Evolutionary conservation across 225 moss, liverwort and hornwort genomes (phyloP), one percentile per base, ranked within the genome.

Genomic region (Physcomitrium patens): DNA sequence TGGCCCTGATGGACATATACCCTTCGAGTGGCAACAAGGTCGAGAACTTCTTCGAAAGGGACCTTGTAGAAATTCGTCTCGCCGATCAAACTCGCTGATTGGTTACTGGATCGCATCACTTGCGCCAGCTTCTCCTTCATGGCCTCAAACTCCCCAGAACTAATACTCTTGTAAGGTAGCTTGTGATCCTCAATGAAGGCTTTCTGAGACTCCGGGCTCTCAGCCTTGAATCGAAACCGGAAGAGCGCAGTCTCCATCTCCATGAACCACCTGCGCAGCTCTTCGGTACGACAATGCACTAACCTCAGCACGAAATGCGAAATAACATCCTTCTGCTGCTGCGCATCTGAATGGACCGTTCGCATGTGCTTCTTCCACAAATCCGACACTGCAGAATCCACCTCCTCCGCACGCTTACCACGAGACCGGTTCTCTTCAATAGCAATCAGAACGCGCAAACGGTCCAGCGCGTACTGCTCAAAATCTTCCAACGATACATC

Each of bases 41-140:
- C 99, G n/a, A 93, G 84, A 76, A 99, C 95, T 74, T 93, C 93
- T 78, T 99, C 99, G 46, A 95, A 99, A 3, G 93, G 94, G n/a
- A 99, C 95, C 92, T 96, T 96, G 41, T 92, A 94, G 60, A 87
- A 93, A 12, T 86, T 75, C 61, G 64, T 92, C 27, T 96, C 96
- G 22, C 81, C 89, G 87, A 87, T 71, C 5, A 64, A 81, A 47
- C 80, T 88, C 53, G 80, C 78, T 27, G 84, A 56, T 72, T 95
- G 95, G 68, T 89, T 89, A 42, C 79, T 83, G 13, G 89, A 93
- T 5, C 99, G 94, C 45, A 90, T 86, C 69, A 91, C 91, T 73
- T 89, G 94, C 7, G 73, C 76, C 65, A 99, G 61, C 62, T 93
- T 93, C 72, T 95, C 93, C 83, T 84, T 95, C 85, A 91, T 19